phyloP scores from a whole-genome alignment of 1,284 basidiomycete genomes.

The Ustilago tritici region DNA sequence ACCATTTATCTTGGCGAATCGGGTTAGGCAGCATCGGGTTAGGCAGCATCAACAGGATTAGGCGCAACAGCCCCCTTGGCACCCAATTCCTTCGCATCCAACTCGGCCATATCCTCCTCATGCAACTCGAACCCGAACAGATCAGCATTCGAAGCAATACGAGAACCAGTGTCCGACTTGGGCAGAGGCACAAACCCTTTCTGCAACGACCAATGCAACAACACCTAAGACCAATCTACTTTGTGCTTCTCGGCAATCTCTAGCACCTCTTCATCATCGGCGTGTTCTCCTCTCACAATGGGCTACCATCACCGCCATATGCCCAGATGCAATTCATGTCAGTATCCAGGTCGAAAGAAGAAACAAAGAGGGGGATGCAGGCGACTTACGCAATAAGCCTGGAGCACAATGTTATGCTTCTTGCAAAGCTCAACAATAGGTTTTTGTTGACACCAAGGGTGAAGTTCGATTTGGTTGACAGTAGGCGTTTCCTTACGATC shows the following conservation, averaged over 20 bases:
- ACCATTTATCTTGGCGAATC: neutral
- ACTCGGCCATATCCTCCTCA: slow-evolving; percentile 36
- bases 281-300: slow-evolving; percentile 41
- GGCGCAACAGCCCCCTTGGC: slow-evolving; percentile 44
- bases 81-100: slow-evolving; percentile 45
- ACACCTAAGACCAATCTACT: slow-evolving; percentile 49
- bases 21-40: neutral
- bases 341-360: neutral
- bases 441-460: slow-evolving; percentile 52
- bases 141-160: slow-evolving; percentile 54
- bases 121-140: slow-evolving; percentile 49
- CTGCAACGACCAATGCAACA: slow-evolving; percentile 46
- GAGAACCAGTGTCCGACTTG: slow-evolving; percentile 51
- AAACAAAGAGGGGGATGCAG: no score
- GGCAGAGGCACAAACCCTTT: slow-evolving; percentile 53
- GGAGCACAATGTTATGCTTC: slow-evolving; percentile 43
- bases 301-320: slow-evolving; percentile 8
- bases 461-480: slow-evolving; percentile 50
- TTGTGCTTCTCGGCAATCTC: slow-evolving; percentile 43
- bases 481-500: slow-evolving; percentile 31
- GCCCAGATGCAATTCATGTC: neutral
- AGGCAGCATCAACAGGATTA: slow-evolving; percentile 30
- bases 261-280: slow-evolving; percentile 29
- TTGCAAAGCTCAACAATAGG: slow-evolving; percentile 46
- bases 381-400: slow-evolving; percentile 39